Base-by-base conservation (phyloP, 129 eudicot species). In the Deinandra increscens region DNA sequence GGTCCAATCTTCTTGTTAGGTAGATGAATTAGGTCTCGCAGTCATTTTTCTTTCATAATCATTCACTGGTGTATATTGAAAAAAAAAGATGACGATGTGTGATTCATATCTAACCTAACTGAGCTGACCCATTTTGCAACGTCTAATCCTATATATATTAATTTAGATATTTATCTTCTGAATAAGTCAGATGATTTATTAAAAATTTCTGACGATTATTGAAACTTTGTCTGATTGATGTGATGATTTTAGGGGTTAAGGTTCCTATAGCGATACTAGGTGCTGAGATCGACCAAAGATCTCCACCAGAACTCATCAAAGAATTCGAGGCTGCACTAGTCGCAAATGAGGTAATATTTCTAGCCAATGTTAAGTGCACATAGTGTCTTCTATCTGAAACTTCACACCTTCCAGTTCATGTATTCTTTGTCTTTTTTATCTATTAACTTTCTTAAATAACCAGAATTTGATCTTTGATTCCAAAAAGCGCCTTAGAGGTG, bases 231-330 rank as follows among this genome's bases (percentile, higher is more conserved):
- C 44, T 56, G n/a, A 42, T 43, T 33, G 29, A 31, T 59, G 17
- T 66, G 60, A 43, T 53, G 22, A 62, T 69, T 76, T 45, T 88
- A 91, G 97, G 75, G 15, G 94, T 91, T 42, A 83, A 91, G 81
- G 86, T 82, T 41, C 94, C 97, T 13, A 69, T 81, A 12, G 78
- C 84, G 9, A 41, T 88, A 23, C 84, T 88, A 33, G 91, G 96
- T 62, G 94, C 94, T 55, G 96, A 88, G 81, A 62, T 56, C 34
- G 97, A 91, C 80, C 54, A 64, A 0, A n/a, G 13, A 7, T 85
- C 84, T 69, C 97, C 97, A 45, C 97, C 96, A 13, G 87, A 80
- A 68, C 76, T 87, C 7, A 13, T 91, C 76, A 91, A 91, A 68
- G 80, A 81, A 74, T 88, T 85, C 37, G 93, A 84, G 75, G 81